Conservation (phyloP, 805 yeast species). For the Crinitomyces ghanaensis region DNA sequence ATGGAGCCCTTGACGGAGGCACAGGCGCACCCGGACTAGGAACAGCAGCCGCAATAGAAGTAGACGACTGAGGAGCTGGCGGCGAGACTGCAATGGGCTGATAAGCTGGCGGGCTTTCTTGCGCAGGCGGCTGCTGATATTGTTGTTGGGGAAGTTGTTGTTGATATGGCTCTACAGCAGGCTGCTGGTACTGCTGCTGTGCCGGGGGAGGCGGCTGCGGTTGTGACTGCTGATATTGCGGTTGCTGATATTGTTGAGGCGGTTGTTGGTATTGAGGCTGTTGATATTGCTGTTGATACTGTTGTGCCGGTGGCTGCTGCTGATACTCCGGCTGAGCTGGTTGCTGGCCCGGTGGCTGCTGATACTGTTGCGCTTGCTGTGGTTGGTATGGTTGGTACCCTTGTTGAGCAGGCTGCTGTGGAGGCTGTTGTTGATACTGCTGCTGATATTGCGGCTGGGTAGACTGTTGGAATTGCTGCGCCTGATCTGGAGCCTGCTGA, state of each 20-base stretch:
- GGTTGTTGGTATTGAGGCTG: constrained; percentile 10
- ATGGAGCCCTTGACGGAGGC: constrained; percentile 6
- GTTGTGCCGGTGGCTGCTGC: constrained; percentile 8
- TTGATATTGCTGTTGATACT: constrained; percentile 4
- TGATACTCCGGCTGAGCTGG: constrained; percentile 8
- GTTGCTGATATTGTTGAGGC: constrained; percentile 6
- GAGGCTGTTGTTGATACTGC: constrained; percentile 6
- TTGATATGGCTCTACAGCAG: constrained; percentile 1
- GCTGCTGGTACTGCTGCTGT: constrained; percentile 9
- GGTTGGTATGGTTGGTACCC: constrained; percentile 1
- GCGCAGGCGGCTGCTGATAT: constrained; percentile 11
- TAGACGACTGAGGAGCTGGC: constrained; percentile 6
- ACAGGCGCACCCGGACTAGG: constrained; percentile 5
- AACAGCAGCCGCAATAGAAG: constrained; percentile 4
- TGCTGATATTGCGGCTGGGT: no score
- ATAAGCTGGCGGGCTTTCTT: background rate
- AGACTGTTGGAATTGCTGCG: constrained; percentile 6
- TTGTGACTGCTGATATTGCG: constrained; percentile 6
- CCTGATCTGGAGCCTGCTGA: constrained; percentile 6
- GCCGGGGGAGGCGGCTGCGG: constrained; percentile 8
- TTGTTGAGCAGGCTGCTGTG: constrained; percentile 2
- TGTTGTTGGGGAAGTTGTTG: constrained; percentile 3
- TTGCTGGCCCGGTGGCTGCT: constrained; percentile 7
- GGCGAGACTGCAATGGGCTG: constrained; percentile 4
- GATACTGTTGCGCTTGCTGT: constrained; percentile 6